Evolutionary conservation across 768 basidiomycete species (phyloP), one percentile per base, ranked within the genome.

Genomic region (Hydnomerulius pinastri): DNA sequence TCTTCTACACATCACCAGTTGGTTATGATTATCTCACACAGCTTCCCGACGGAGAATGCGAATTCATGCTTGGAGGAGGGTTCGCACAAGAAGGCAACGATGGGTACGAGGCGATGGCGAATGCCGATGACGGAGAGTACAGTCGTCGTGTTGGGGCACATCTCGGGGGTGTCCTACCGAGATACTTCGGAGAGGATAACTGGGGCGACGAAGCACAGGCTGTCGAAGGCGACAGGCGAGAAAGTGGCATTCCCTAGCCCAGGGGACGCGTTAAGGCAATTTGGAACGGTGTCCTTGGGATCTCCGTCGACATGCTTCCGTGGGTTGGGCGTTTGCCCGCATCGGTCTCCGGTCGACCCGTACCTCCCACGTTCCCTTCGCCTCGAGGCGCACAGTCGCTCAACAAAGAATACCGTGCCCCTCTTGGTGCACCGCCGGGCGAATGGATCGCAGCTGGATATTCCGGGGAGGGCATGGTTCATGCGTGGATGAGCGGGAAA

Each of bases 371-470:
- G 15, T 40, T 41, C 13, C 47, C 38, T 4, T 29, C 23, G 13
- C 43, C 33, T 13, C 50, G 20, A 15, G n/a, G 20, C 11, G n/a
- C 9, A 28, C 17, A 11, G 5, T 44, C 48, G 7, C n/a, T 13
- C 2, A 30, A 27, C 13, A 39, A 30, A 11, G 36, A 36, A n/a
- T 21, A 52, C 9, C 45, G 50, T 15, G 13, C 21, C 0, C 46
- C 39, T 11, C 28, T 52, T 7, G 50, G 55, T 36, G 70, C 73
- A 8, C 52, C 61, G 0, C 69, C 83, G 1, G 86, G 85, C 11
- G 87, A 89, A 63, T 88, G 87, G 87, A 78, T 89, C 20, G 75
- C 81, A 21, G 86, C 83, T 3, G 87, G 86, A 15, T 89, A 83
- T 61, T 73, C 77, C 2, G 87, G 86, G 0, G 87, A 90, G 57